Conservation (phyloP, 495 filamentous ascomycete species). For the Penicillium macrosclerotiorum region DNA sequence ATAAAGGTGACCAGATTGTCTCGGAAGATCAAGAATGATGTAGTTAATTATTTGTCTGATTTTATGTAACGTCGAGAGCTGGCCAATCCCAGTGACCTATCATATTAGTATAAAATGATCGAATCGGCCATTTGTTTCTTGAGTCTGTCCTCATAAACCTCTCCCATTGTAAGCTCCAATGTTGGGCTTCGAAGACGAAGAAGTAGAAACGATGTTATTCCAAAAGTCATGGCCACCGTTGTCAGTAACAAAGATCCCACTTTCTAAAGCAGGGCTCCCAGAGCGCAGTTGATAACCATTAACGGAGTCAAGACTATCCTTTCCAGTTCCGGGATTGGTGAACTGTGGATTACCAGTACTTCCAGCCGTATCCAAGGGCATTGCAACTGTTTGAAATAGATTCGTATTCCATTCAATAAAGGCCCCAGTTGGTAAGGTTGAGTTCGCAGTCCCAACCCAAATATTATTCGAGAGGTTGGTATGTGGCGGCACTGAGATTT, state of each 20-base stretch:
- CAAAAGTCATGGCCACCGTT: slow-evolving; percentile 9
- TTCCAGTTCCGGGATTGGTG: neutral
- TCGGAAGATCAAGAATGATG: no score
- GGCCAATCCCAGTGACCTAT: no score
- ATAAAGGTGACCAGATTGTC: no score
- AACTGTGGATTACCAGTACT: neutral
- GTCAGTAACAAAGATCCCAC: neutral
- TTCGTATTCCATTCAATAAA: slow-evolving; percentile 8
- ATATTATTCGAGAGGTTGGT: slow-evolving; percentile 12
- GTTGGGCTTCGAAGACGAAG: neutral
- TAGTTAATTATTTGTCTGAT: no score
- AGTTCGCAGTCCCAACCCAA: slow-evolving; percentile 8
- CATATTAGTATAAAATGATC: no score
- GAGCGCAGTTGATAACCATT: neutral
- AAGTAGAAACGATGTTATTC: neutral
- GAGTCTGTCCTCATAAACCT: no score
- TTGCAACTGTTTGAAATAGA: slow-evolving; percentile 4
- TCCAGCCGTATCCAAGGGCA: neutral
- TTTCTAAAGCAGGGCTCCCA: neutral
- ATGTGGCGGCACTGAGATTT: slow-evolving; percentile 3
- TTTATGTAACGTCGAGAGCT: no score
- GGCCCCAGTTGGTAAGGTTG: slow-evolving; percentile 1
- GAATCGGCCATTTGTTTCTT: no score
- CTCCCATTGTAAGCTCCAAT: slow-evolving; percentile 4
- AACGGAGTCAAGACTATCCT: slow-evolving; percentile 1